Evolutionary conservation across 495 filamentous ascomycete species (phyloP), one percentile per base, ranked within the genome.

Genomic region (Aspergillus diversus): DNA sequence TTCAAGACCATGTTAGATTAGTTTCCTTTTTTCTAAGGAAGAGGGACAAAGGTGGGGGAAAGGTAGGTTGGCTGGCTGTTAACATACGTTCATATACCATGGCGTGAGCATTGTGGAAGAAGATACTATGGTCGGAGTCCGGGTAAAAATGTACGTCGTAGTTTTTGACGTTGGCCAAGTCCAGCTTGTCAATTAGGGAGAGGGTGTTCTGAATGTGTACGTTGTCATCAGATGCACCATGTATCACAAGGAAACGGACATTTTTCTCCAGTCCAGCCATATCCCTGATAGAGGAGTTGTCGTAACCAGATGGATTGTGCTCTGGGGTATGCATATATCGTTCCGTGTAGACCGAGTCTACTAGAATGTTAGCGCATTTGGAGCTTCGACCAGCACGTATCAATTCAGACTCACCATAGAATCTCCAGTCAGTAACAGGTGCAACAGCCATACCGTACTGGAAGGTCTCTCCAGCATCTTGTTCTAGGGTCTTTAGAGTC

Each of bases 401-500:
- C 57, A 12, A 8, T 43, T 67, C 12, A 59, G 7, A 16, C 60
- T 60, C 74, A 88, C 85, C 86, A 73, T 97, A 97, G 72, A 89
- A 96, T 49, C 89, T 82, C 96, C 96, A 99, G 73, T 99, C 93
- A 1, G 96, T 99, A 12, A 99, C 95, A 9, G 95, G 95, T 4
- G 96, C 96, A 31, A 99, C 95, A 12, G 95, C 92, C 92, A 99
- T 97, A 33, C 96, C 95, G 70, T 98, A 99, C 37, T 85, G 86
- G 78, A 98, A 99, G 0, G 93, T 98, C 66, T 85, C 69, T 6
- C 95, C 95, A 2, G 83, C 95, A 74, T 99, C 95, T 64, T 87
- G 83, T 77, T 99, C 95, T 3, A 99, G 84, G 5, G 92, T 93
- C 79, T 99, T 99, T 58, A 99, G 80, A n/a, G 95, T 92, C 87